Conservation (phyloP, 257 asterid species). For the Plectranthus barbatus region DNA sequence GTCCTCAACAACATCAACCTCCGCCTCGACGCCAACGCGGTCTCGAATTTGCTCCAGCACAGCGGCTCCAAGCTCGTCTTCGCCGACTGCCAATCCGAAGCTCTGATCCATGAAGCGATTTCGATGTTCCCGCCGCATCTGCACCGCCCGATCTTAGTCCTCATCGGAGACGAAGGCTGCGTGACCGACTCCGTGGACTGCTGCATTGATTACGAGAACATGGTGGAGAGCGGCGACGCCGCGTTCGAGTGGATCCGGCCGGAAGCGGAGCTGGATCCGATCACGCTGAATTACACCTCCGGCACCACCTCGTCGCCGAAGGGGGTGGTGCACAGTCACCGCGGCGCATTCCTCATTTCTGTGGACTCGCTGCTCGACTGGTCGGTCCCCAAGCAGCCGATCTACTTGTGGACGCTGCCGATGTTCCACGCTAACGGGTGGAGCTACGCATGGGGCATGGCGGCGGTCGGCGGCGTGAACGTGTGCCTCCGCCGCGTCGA, state of each 20-base stretch:
- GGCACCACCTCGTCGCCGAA: slow-evolving; percentile 57
- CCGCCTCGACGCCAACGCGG: slow-evolving; percentile 35
- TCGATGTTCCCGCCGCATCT: slow-evolving; percentile 24
- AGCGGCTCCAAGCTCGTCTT: slow-evolving; percentile 39
- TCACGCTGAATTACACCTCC: slow-evolving; percentile 41
- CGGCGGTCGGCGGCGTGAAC: slow-evolving; percentile 42
- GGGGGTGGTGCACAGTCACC: slow-evolving; percentile 48
- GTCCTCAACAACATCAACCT: slow-evolving; percentile 43
- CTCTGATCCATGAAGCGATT: slow-evolving; percentile 32
- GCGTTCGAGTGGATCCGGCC: slow-evolving; percentile 39
- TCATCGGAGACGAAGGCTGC: slow-evolving; percentile 18
- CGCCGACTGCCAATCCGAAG: slow-evolving; percentile 28
- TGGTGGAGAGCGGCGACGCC: slow-evolving; percentile 31
- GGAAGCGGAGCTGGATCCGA: slow-evolving; percentile 38
- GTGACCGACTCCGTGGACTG: neutral
- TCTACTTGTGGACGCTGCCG: slow-evolving; percentile 44
- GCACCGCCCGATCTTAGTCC: slow-evolving; percentile 20
- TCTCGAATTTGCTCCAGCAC: slow-evolving; percentile 36
- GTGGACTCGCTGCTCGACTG: slow-evolving; percentile 27
- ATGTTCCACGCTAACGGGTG: slow-evolving; percentile 57
- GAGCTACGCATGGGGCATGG: slow-evolving; percentile 44
- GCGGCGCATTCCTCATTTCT: slow-evolving; percentile 24
- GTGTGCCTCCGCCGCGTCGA: slow-evolving; percentile 46
- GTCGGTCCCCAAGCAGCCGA: slow-evolving; percentile 28
- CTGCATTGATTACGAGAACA: slow-evolving; percentile 19